Evolutionary conservation across 768 basidiomycete genomes (phyloP), one percentile per base, ranked within the genome.

Genomic region (Lactarius psammicola): DNA sequence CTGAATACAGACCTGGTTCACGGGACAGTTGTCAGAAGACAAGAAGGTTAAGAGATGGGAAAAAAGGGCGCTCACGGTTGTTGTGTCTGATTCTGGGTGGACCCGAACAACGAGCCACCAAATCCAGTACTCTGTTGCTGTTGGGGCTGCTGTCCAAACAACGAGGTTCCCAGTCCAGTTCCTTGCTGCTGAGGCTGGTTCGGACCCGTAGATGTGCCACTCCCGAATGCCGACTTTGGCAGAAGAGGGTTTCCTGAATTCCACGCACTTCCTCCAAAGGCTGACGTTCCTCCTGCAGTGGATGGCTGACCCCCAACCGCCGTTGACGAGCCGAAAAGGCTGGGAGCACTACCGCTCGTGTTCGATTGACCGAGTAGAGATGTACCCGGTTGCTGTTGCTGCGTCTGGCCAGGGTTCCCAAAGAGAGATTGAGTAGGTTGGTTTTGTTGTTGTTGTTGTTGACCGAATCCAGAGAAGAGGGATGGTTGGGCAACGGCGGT

Each of bases 1-100:
- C 80, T 81, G 74, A 84, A 84, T 60, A 81, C 69, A 28, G 64
- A 60, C 34, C 64, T 65, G 31, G 9, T 11, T n/a, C 49, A 23
- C 8, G 28, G 7, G 33, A 9, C 17, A 33, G 49, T 10, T 30
- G 40, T 56, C 61, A 44, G 54, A 40, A 3, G 49, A 7, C 5
- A 15, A 15, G 13, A 7, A 26, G 2, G 23, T 13, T 26, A 31
- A 17, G 20, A 4, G 46, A 30, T 18, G 34, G 13, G 38, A 56
- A 30, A 40, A 31, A 31, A 30, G 20, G n/a, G n/a, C n/a, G 2
- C 59, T 28, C 17, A 65, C 65, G 31, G 78, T 62, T 72, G 74
- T 55, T 70, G 72, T 62, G 65, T 68, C 61, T 73, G 72, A 44
- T 69, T 68, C 61, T 71, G 68, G 20, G 71, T 46, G n/a, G 75